Evolutionary conservation across 176 grass and related monocot species (phyloP).

Genomic region (Phoenix roebelenii): DNA sequence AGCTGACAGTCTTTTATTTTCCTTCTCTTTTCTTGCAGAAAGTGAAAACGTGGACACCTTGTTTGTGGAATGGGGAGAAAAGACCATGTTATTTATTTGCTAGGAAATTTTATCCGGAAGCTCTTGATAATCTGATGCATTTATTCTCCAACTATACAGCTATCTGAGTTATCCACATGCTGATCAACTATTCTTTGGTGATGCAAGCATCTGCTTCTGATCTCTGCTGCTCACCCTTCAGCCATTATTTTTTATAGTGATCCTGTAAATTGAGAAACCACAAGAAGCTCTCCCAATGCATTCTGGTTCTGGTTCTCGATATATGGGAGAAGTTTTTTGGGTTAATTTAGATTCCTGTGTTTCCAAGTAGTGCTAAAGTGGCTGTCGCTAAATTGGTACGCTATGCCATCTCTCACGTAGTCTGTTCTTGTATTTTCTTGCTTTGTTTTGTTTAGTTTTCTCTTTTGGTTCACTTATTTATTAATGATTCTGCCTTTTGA

Average conservation of each 20-base stretch:
- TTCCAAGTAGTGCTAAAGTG: conserved; percentile 19
- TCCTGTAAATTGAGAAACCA: conserved; percentile 54
- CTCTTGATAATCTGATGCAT: conserved; percentile 43
- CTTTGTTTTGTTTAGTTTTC: conserved; percentile 6
- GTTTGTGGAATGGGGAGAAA: conserved; percentile 58
- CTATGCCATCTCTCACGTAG: conserved; percentile 25
- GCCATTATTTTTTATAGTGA: conserved; percentile 15
- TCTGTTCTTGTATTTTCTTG: conserved; percentile 6
- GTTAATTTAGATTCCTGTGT: conserved; percentile 30
- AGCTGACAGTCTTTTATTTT: not conserved
- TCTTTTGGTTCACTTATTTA: conserved; percentile 6
- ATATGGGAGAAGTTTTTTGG: not conserved
- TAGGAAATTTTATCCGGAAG: conserved; percentile 61
- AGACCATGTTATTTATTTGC: conserved; percentile 64
- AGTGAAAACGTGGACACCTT: conserved; percentile 38
- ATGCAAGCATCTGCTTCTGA: not conserved
- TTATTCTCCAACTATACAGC: conserved; percentile 47
- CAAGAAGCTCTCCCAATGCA: conserved; percentile 17
- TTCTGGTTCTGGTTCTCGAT: no score
- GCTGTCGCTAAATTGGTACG: conserved; percentile 30
- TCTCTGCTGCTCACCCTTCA: not conserved
- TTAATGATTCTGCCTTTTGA: conserved; percentile 18
- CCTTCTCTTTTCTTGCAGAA: conserved; percentile 29
- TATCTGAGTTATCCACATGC: conserved; percentile 20
- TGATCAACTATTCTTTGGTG: not conserved